Evolutionary conservation across 345 rosid genomes (phyloP).

Genomic region (Aquilaria malaccensis): DNA sequence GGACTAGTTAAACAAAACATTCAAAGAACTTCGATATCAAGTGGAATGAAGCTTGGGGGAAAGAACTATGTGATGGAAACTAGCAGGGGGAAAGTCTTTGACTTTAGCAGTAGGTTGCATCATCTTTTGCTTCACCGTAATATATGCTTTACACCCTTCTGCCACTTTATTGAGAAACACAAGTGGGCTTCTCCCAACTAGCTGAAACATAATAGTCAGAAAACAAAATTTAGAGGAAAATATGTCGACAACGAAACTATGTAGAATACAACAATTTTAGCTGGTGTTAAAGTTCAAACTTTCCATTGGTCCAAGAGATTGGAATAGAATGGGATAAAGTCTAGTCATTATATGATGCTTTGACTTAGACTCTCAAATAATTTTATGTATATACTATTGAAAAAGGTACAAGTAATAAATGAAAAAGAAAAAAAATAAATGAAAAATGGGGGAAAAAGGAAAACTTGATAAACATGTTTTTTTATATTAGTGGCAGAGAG

Average conservation of each 20-base stretch:
- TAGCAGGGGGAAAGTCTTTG: constrained; percentile 52
- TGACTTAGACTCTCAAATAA: background rate
- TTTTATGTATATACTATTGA: too few relatives aligned
- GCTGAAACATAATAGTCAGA: constrained; percentile 29
- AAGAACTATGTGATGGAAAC: background rate
- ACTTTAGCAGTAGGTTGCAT: constrained; percentile 87
- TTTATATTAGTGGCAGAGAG: too few relatives aligned
- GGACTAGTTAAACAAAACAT: too few relatives aligned
- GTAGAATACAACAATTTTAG: background rate
- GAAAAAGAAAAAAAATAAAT: background rate
- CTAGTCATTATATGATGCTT: too few relatives aligned
- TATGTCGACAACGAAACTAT: background rate
- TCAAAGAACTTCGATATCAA: too few relatives aligned
- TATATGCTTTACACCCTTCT: constrained; percentile 86
- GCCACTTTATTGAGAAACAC: constrained; percentile 78
- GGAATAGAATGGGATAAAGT: too few relatives aligned
- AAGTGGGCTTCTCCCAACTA: constrained; percentile 82
- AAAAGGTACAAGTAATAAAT: background rate
- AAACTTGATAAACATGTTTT: too few relatives aligned
- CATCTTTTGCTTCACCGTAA: constrained; percentile 93
- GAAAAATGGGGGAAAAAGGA: background rate
- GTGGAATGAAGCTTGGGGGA: too few relatives aligned
- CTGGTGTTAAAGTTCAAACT: too few relatives aligned
- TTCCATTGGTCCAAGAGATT: too few relatives aligned
- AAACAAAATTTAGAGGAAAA: background rate